These are phyloP conservation scores for Pogostemon cablin DNA, from an alignment of 257 asterid genomes.

Conservation along the genomic window DNA sequence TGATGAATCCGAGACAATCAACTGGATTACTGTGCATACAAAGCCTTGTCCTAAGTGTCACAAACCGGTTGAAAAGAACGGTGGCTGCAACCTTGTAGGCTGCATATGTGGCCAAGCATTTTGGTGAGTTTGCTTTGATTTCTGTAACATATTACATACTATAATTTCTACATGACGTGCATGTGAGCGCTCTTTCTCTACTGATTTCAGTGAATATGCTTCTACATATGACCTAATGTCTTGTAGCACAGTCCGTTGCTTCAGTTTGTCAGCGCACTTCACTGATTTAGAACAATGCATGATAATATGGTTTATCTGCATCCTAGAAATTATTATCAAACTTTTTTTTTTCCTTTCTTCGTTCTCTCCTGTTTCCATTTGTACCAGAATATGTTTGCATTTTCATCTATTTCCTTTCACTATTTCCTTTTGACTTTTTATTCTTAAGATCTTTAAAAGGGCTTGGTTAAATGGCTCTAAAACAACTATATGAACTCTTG, in stretches of 20 bases:
- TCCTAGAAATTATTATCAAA: neutral
- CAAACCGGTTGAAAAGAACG: conserved; percentile 96
- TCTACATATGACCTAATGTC: conserved; percentile 6
- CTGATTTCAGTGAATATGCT: conserved; percentile 7
- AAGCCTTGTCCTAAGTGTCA: conserved; percentile 96
- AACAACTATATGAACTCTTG: neutral
- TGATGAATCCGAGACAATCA: conserved; percentile 96
- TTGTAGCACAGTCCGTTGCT: conserved; percentile 8
- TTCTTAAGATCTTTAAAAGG: neutral
- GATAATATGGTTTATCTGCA: neutral
- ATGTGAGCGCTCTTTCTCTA: neutral
- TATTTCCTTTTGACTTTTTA: neutral
- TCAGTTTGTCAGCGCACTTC: neutral
- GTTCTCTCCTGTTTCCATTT: neutral
- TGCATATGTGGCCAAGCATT: conserved; percentile 97
- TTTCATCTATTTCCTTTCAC: neutral
- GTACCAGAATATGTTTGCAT: neutral
- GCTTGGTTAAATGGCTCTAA: conserved; percentile 8
- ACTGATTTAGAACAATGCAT: neutral
- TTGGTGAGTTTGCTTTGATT: conserved; percentile 58
- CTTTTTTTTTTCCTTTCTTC: neutral
- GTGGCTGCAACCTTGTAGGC: conserved; percentile 93
- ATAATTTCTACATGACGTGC: neutral
- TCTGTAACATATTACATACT: neutral
- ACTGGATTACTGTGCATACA: conserved; percentile 90